Evolutionary conservation across 345 rosid genomes (phyloP).

Genomic region (Brassica cretica): DNA sequence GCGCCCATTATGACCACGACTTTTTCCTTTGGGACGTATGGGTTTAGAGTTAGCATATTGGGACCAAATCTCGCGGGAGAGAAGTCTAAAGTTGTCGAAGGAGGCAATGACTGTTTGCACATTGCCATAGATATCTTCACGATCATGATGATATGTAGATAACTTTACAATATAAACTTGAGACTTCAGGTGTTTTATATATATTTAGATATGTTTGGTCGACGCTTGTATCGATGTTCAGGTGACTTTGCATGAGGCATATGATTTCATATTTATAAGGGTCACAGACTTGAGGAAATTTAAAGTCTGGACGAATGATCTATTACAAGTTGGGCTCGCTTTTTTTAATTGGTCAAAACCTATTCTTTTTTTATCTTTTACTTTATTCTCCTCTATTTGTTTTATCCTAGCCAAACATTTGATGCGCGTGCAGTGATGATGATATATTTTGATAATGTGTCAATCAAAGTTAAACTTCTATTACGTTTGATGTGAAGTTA

Average conservation of each 20-base stretch:
- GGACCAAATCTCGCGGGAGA: slow-evolving; percentile 35
- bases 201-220: slow-evolving; percentile 11
- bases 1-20: slow-evolving; percentile 67
- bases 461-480: slow-evolving; percentile 29
- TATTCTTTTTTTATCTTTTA: neutral
- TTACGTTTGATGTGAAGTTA: slow-evolving; percentile 32
- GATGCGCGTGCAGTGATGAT: slow-evolving; percentile 35
- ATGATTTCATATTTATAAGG: slow-evolving; percentile 22
- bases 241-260: slow-evolving; percentile 33
- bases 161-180: neutral
- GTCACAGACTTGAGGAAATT: slow-evolving; percentile 14
- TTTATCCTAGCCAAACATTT: neutral
- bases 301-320: neutral
- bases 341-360: slow-evolving; percentile 34
- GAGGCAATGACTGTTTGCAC: slow-evolving; percentile 43
- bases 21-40: slow-evolving; percentile 52
- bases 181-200: neutral
- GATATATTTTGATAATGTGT: slow-evolving; percentile 27
- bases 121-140: slow-evolving; percentile 45
- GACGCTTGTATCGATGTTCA: slow-evolving; percentile 26
- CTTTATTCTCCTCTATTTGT: slow-evolving; percentile 23
- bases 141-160: slow-evolving; percentile 21
- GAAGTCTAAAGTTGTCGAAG: slow-evolving; percentile 30
- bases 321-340: slow-evolving; percentile 31
- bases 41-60: slow-evolving; percentile 34